Evolutionary conservation across 805 yeast genomes (phyloP), one percentile per base, ranked within the genome.

Genomic region (Myxozyma vanderwaltii): DNA sequence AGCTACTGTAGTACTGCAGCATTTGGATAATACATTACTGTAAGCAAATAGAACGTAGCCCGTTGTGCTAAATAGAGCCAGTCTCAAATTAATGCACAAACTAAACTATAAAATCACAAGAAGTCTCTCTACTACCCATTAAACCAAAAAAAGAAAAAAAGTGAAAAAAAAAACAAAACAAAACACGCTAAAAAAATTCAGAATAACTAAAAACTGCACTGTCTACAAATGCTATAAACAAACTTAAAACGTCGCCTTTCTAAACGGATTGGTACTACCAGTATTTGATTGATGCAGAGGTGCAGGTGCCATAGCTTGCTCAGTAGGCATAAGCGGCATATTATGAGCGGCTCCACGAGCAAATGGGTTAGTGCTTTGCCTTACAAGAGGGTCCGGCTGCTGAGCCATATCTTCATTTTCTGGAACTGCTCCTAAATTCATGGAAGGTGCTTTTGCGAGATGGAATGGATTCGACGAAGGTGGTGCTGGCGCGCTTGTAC

Each of bases 1-100:
- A 68, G 68, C 43, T 73, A 73, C 58, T 74, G 76, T 63, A 63
- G 57, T 15, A 71, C 72, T 0, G 71, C 71, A 12, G 76, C 76
- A 10, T 73, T 73, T 56, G 76, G 76, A 5, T 73, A 61, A 49
- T 40, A 23, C 33, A 45, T 54, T 23, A 45, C 36, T 17, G 23
- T 23, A 3, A 27, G 13, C 27, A 45, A 10, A 17, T n/a, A 29
- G 23, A 45, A 17, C n/a, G n/a, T 26, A 12, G 4, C 49, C 8
- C 36, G n/a, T 21, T 5, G 21, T n/a, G 40, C 50, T 31, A 26
- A 46, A 46, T 26, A 46, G 40, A 46, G 50, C 33, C 39, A 19
- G 26, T 12, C 26, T 46, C 26, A 31, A 46, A 46, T 46, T 44
- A 44, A 44, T 26, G 48, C 48, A 44, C 35, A 23, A 12, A 3